These are phyloP conservation scores for Aureobasidium musti DNA, from an alignment of 2,329 filamentous ascomycete genomes.

Conservation along the genomic window DNA sequence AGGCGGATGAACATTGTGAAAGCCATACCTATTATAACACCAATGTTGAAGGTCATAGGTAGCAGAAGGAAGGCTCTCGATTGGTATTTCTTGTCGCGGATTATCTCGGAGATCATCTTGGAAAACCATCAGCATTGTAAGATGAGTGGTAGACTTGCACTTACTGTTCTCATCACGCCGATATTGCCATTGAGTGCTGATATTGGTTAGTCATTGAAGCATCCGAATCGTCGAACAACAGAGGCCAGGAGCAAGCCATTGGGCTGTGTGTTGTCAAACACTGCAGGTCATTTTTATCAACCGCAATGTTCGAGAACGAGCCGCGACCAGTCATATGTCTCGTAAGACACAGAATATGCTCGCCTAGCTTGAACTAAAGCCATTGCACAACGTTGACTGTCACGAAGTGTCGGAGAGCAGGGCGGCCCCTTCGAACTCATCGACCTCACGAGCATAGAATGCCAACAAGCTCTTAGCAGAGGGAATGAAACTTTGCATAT, in stretches of 20 bases:
- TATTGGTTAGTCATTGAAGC: background rate
- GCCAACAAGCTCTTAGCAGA: background rate
- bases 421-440: background rate
- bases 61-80: constrained; percentile 60
- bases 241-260: background rate
- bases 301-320: background rate
- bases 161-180: constrained; percentile 66
- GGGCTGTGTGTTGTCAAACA: background rate
- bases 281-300: background rate
- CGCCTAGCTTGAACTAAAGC: background rate
- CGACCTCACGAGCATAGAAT: background rate
- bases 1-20: background rate
- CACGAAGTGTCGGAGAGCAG: background rate
- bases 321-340: background rate
- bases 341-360: background rate
- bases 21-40: constrained; percentile 46
- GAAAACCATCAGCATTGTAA: background rate
- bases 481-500: too few species aligned
- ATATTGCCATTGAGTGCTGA: constrained; percentile 67
- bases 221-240: background rate
- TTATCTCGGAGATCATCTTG: constrained; percentile 68
- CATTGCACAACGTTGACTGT: background rate
- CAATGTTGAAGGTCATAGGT: constrained; percentile 68
- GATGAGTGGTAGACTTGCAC: background rate
- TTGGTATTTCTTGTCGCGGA: constrained; percentile 65